Evolutionary conservation across 164 flowering plant species (phyloP), one percentile per base, ranked within the genome.

Genomic region (Stephania yunnanensis): DNA sequence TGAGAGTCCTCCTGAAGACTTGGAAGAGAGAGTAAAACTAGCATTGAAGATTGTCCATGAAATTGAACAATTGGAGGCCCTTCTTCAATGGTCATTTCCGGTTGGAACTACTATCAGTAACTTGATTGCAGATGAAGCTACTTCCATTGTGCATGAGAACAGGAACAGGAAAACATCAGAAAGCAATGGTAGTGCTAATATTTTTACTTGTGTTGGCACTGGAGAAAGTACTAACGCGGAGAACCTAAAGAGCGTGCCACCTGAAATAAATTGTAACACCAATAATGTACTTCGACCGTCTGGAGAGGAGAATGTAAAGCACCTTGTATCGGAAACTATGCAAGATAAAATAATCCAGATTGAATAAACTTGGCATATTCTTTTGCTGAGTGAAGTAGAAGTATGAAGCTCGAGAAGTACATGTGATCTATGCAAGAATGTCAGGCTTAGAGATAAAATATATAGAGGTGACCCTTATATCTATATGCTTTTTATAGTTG

Each of bases 1-100:
- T 8, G 70, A 67, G 9, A 67, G 70, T 44, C 70, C 25, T 25
- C 30, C 70, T 30, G 70, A 67, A 67, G 70, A 67, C 4, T 67
- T 29, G 6, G 70, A 67, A 15, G 70, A 67, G 70, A 67, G 70
- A 67, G 70, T 67, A 20, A 67, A 36, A 67, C 10, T 67, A 29
- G 31, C 70, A 12, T 67, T 67, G 70, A 67, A 29, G 31, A 12
- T 67, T 5, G 10, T 67, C 13, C 31, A 44, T 5, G 29, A 67
- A 67, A 67, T 67, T n/a, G n/a, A n/a, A n/a, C n/a, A n/a, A n/a
- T n/a, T 67, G 29, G 70, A 67, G 15, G 12, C 45, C 15, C 44
- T 67, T 25, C 44, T 67, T 29, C 70, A 67, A 29, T 67, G 70
- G 70, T 67, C 70, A 29, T 29, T 67, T 67, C 70, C 70, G 7